phyloP scores from a whole-genome alignment of 345 rosid genomes.

The Melastoma malabathricum region DNA sequence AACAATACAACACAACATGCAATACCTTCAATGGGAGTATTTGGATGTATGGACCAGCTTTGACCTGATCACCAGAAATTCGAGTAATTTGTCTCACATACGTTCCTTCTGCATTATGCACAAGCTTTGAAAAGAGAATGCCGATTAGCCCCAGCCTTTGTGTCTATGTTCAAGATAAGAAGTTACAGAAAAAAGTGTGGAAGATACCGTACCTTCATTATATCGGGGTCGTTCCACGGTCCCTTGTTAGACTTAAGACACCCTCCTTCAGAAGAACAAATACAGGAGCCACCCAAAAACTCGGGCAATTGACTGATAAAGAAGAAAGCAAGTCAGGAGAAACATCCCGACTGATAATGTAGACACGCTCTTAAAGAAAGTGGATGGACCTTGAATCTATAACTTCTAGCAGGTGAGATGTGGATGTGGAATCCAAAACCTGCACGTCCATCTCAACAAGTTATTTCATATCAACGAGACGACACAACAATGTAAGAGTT shows the following conservation, averaged over 20 bases:
- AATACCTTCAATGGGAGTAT: conserved; percentile 42
- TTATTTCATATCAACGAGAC: neutral
- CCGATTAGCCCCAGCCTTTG: neutral
- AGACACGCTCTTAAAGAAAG: neutral
- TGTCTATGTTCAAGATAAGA: neutral
- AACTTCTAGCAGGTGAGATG: conserved; percentile 56
- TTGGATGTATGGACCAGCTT: conserved; percentile 33
- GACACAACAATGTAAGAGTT: conserved; percentile 2
- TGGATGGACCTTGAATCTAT: conserved; percentile 58
- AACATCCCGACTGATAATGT: neutral
- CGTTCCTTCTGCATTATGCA: conserved; percentile 40
- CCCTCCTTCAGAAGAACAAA: conserved; percentile 68
- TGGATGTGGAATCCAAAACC: conserved; percentile 79
- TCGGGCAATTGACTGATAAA: conserved; percentile 83
- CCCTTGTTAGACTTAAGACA: conserved; percentile 88
- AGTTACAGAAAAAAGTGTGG: neutral
- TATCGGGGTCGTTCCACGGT: conserved; percentile 87
- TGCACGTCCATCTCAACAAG: conserved; percentile 13
- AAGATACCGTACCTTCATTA: conserved; percentile 56
- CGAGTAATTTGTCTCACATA: conserved; percentile 47
- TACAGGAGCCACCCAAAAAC: conserved; percentile 90
- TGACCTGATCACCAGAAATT: conserved; percentile 30
- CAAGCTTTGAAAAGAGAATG: conserved; percentile 31
- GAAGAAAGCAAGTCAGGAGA: conserved; percentile 6
- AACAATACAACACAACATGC: conserved; percentile 5